phyloP scores from a whole-genome alignment of 768 basidiomycete genomes.

The Psilocybe sp. region DNA sequence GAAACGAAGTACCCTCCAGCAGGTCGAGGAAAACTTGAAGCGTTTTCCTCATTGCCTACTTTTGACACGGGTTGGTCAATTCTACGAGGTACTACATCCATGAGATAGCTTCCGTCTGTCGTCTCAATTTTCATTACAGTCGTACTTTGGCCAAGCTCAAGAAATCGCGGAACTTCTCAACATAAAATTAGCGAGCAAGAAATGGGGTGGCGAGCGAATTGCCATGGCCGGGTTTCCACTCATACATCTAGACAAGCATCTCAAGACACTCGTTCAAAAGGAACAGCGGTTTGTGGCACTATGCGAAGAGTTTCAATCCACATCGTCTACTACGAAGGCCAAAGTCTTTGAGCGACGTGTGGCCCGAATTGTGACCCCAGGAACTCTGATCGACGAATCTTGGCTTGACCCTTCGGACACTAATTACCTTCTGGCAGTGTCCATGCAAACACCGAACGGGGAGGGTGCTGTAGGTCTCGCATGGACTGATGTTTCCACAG shows the following conservation, averaged over 20 bases:
- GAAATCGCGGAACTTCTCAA: constrained; percentile 74
- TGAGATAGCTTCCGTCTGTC: constrained; percentile 2
- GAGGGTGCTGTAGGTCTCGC: constrained; percentile 60
- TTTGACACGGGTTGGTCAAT: constrained; percentile 90
- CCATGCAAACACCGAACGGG: not conserved
- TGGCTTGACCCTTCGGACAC: constrained; percentile 86
- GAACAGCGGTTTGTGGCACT: constrained; percentile 85
- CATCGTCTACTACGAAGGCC: constrained; percentile 38
- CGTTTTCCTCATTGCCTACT: constrained; percentile 87
- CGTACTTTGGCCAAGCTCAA: constrained; percentile 89
- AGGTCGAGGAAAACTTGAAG: constrained; percentile 67
- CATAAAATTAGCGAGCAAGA: constrained; percentile 79
- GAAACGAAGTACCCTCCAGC: constrained; percentile 39
- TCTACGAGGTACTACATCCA: constrained; percentile 73
- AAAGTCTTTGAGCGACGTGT: constrained; percentile 80
- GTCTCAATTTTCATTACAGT: constrained; percentile 41
- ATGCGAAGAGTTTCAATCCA: constrained; percentile 84
- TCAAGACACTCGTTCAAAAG: constrained; percentile 82
- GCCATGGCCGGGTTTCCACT: constrained; percentile 93
- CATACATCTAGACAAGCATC: constrained; percentile 78
- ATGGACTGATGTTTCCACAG: constrained; percentile 94
- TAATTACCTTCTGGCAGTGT: constrained; percentile 81
- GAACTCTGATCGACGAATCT: constrained; percentile 89
- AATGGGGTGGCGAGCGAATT: constrained; percentile 67
- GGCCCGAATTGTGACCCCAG: constrained; percentile 85